phyloP scores from a whole-genome alignment of 768 basidiomycete genomes.

The Suillus americanus region DNA sequence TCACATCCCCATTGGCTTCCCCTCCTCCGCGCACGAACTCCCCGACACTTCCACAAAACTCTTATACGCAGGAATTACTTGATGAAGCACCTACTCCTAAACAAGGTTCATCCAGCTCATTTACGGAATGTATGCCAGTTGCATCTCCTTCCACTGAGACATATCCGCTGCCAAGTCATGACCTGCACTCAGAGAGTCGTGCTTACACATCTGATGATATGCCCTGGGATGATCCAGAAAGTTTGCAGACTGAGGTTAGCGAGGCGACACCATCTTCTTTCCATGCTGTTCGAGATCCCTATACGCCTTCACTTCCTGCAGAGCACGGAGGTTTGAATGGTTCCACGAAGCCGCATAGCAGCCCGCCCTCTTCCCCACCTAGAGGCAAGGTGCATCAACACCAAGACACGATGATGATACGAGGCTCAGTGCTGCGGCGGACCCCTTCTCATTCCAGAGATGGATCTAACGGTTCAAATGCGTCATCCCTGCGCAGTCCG shows the following conservation, averaged over 20 bases:
- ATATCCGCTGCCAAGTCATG: neutral
- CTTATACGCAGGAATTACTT: neutral
- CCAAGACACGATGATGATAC: conserved; percentile 4
- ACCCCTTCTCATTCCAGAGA: conserved; percentile 11
- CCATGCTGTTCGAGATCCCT: neutral
- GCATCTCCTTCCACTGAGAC: neutral
- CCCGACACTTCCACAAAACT: conserved; percentile 3
- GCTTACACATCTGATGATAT: conserved; percentile 16
- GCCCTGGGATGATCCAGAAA: conserved; percentile 18
- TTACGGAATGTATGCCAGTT: neutral
- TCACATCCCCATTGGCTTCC: neutral
- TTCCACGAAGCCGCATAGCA: neutral
- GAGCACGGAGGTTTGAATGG: neutral
- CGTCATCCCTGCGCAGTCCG: conserved; percentile 12
- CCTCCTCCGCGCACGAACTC: neutral
- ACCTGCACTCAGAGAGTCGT: conserved; percentile 2
- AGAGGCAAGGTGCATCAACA: conserved; percentile 6
- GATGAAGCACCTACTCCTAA: conserved; percentile 8
- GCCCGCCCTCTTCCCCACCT: conserved; percentile 6
- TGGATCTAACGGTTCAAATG: conserved; percentile 12
- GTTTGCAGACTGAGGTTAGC: neutral
- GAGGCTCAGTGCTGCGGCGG: conserved; percentile 4
- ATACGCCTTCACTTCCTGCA: neutral
- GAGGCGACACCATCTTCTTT: neutral
- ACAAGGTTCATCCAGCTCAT: conserved; percentile 1